Evolutionary conservation across 1,139 yeast genomes (phyloP), one percentile per base, ranked within the genome.

Genomic region (Fermentozyma sake): DNA sequence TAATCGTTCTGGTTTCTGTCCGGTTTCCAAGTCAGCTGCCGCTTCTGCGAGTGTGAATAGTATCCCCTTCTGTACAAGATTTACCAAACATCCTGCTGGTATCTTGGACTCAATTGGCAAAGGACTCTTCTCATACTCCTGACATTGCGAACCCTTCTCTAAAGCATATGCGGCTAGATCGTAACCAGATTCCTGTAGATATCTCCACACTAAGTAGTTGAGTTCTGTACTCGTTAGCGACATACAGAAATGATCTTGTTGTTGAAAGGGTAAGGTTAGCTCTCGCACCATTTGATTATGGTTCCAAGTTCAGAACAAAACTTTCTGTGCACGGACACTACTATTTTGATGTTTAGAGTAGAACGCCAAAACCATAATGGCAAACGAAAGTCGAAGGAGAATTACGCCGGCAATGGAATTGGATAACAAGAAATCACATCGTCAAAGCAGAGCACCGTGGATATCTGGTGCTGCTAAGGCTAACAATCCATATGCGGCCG

Each of bases 181-280:
- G 33, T 69, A 65, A 2, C 96, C 96, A 6, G 85, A 70, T 52
- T 91, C 98, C 51, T 86, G 95, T 23, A 89, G 68, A 50, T 91
- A 91, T 41, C 97, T 63, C 96, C 96, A 91, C 35, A 91, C 75
- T 48, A 91, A 69, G 52, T 91, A 89, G 63, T 91, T 91, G 34
- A 91, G 70, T 58, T 89, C 95, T 34, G 73, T 77, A 37, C 94
- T 81, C 5, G 94, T 74, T 30, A 91, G 63, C 18, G 95, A 80
- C 96, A 86, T 86, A 31, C n/a, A n/a, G n/a, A n/a, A n/a, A n/a
- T n/a, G n/a, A n/a, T n/a, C n/a, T n/a, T n/a, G n/a, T n/a, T n/a
- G n/a, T n/a, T n/a, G n/a, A n/a, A n/a, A n/a, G n/a, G n/a, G n/a
- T n/a, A n/a, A n/a, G n/a, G n/a, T n/a, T n/a, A n/a, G n/a, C n/a